Conservation (phyloP, 352 stramenopile genomes). For the Thalassiosira sp. region DNA sequence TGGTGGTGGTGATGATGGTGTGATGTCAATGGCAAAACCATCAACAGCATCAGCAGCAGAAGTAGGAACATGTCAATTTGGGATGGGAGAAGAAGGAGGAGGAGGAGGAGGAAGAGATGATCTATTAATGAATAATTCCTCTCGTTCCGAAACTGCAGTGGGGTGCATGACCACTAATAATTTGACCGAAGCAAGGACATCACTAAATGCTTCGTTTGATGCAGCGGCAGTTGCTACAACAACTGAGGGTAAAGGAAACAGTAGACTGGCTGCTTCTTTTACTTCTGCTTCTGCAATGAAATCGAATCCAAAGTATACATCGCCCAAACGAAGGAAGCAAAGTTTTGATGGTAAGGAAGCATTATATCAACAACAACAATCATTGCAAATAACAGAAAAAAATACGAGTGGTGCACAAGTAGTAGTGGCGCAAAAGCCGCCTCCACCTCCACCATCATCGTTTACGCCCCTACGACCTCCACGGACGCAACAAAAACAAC, state of each 20-base stretch:
- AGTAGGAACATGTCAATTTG: too few relatives aligned
- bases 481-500: conserved; percentile 4
- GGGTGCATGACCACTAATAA: too few relatives aligned
- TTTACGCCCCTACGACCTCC: background rate
- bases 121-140: too few relatives aligned
- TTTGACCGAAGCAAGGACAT: background rate
- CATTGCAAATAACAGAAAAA: conserved; percentile 10
- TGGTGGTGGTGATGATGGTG: background rate
- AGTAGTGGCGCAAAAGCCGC: too few relatives aligned
- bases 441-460: too few relatives aligned
- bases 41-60: background rate
- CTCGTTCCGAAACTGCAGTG: too few relatives aligned
- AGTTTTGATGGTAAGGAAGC: background rate
- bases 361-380: background rate
- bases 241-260: too few relatives aligned
- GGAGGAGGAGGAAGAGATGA: background rate
- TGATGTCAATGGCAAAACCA: background rate
- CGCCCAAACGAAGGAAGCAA: conserved; percentile 5
- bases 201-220: background rate
- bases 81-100: background rate
- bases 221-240: background rate
- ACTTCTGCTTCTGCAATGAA: background rate
- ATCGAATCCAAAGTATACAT: background rate
- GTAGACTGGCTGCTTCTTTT: background rate
- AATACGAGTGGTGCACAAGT: background rate